Percentiles rank a stretch among this genome's conserved stretches.
Conservation (phyloP, 257 asterid species). For the Ophiorrhiza pumila region DNA sequence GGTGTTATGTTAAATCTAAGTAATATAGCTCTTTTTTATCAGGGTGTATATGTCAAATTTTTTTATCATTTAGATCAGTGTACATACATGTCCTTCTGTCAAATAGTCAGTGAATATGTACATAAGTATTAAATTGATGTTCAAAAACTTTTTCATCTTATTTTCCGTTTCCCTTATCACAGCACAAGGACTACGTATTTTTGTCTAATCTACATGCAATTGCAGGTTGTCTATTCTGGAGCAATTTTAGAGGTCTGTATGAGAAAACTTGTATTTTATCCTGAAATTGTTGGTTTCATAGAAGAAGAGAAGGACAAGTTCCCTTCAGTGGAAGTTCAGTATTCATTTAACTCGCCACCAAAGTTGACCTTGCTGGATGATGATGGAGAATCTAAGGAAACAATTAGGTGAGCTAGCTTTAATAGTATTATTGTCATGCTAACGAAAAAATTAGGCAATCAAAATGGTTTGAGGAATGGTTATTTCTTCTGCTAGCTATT, state of each 20-base stretch:
- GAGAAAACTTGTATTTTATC: conserved; percentile 94
- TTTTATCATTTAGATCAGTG: background rate
- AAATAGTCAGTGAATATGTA: background rate
- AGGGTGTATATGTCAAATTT: background rate
- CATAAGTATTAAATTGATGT: background rate
- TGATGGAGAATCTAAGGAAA: conserved; percentile 69
- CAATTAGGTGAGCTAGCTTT: conserved; percentile 55
- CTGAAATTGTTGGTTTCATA: conserved; percentile 80
- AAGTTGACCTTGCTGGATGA: conserved; percentile 83
- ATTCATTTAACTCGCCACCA: conserved; percentile 85
- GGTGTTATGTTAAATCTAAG: background rate
- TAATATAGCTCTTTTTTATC: background rate
- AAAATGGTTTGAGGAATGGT: background rate
- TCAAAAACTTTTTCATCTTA: background rate
- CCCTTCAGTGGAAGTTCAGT: conserved; percentile 68
- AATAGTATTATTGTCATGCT: background rate
- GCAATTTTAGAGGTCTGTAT: conserved; percentile 89
- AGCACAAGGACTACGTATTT: background rate
- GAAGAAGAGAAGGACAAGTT: conserved; percentile 91
- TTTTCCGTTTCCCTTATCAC: background rate
- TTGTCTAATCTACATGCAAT: conserved; percentile 10
- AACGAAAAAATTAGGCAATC: too few species aligned
- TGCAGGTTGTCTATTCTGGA: conserved; percentile 73
- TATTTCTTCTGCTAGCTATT: background rate
- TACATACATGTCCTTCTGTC: background rate